Percentiles rank a stretch among this genome's conserved stretches.
Evolutionary conservation across 2,329 filamentous ascomycete species (phyloP).

Genomic region (Exophiala lecanii-corni): DNA sequence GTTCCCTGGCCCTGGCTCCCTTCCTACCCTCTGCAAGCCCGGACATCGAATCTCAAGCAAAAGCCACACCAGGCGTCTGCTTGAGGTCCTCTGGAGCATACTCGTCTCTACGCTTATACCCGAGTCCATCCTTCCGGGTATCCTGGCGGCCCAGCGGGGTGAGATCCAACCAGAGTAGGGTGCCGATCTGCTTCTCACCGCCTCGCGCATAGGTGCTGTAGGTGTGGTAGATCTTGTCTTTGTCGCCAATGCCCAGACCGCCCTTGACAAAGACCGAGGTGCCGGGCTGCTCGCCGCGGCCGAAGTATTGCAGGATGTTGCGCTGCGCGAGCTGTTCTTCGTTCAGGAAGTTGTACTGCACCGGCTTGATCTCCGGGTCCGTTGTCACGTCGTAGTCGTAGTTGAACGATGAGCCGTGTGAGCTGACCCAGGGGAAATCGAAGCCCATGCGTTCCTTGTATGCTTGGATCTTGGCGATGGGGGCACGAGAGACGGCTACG

Average conservation of each 20-base stretch:
- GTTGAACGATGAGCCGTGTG: constrained; percentile 36
- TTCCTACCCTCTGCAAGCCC: no score
- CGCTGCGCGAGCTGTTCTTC: constrained; percentile 17
- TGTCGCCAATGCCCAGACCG: constrained; percentile 20
- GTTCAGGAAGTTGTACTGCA: constrained; percentile 29
- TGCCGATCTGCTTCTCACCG: constrained; percentile 14
- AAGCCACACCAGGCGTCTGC: background rate
- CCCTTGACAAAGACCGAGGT: constrained; percentile 36
- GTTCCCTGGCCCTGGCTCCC: no score
- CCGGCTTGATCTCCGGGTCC: constrained; percentile 28
- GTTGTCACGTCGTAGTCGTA: constrained; percentile 38
- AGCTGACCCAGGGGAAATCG: constrained; percentile 36
- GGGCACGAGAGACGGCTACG: constrained; percentile 36
- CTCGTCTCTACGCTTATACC: constrained; percentile 20
- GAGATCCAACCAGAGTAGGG: constrained; percentile 18
- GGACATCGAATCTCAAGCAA: no score
- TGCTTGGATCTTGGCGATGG: constrained; percentile 34
- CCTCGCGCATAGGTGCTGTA: constrained; percentile 27
- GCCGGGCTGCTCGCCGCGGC: constrained; percentile 34
- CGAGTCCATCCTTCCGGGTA: constrained; percentile 10
- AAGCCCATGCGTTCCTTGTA: constrained; percentile 39
- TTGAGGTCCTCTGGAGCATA: constrained; percentile 17
- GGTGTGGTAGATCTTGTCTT: constrained; percentile 35
- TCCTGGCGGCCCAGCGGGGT: constrained; percentile 20
- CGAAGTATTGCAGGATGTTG: constrained; percentile 11